Base-by-base conservation (phyloP, 257 asterid species). In the Capsicum baccatum region DNA sequence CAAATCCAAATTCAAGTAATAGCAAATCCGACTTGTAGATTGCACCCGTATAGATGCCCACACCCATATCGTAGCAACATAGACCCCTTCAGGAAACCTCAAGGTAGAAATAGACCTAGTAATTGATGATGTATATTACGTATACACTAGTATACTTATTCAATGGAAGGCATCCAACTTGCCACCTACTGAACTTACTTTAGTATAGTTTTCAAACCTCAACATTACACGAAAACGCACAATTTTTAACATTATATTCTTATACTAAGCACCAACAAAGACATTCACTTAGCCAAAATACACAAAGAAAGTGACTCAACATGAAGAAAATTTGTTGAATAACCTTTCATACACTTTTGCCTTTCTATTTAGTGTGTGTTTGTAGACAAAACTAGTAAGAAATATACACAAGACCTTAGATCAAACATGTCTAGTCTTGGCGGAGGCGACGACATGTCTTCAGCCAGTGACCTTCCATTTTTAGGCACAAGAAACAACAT, bases 391-490 rank as follows among this genome's bases (percentile, higher is more conserved):
- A n/a, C 42, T 73, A n/a, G 59, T 47, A 71, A 73, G n/a, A 19
- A 48, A 1, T 71, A 71, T 50, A 12, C 60, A 74, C 13, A 52
- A 3, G 10, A 52, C 56, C 33, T 71, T 44, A 52, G 81, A 52
- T 78, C 64, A 78, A 54, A 26, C 50, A 78, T 78, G 81, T 78
- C 81, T 78, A 78, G 33, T 54, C 64, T 78, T 78, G 15, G 9
- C 6, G 50, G 48, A 78, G 44, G 79, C 13, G 97, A 93, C 56
- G 82, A 47, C 84, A 54, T 86, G 64, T 93, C 91, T 83, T 76
- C 87, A 89, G 93, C 91, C 47, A 94, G 92, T 71, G 93, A 92
- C 56, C 70, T 92, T 58, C 98, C 98, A 0, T 92, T 95, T 82
- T 81, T 95, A 8, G 98, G 97, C 48, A 92, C 94, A 1, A 83